These are phyloP conservation scores for Plectosphaerella sp. DNA, from an alignment of 2,329 filamentous ascomycete species.

Conservation along the genomic window DNA sequence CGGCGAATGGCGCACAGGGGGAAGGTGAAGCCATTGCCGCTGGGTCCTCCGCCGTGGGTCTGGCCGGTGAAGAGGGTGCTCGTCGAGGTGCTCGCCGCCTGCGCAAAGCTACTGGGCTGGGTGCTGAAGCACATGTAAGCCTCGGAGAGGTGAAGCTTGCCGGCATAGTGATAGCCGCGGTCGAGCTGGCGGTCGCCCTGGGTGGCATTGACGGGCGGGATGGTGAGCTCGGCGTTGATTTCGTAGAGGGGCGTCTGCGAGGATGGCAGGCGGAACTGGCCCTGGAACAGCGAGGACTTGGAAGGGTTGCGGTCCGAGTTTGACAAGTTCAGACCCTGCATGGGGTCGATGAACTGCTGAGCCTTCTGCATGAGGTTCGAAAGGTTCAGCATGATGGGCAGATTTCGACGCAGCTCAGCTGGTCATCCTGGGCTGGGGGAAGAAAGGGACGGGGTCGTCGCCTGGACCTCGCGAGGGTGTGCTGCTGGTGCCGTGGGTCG, in stretches of 20 bases:
- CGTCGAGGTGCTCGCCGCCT: constrained; percentile 71
- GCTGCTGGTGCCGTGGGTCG: not conserved
- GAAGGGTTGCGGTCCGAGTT: constrained; percentile 77
- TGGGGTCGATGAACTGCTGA: constrained; percentile 89
- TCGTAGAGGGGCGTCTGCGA: constrained; percentile 92
- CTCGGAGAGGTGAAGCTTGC: constrained; percentile 91
- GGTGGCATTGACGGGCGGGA: constrained; percentile 67
- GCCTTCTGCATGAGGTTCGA: constrained; percentile 90
- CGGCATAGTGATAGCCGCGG: constrained; percentile 81
- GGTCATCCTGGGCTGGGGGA: constrained; percentile 30
- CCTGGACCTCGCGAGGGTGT: not conserved
- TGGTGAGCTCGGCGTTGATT: constrained; percentile 92
- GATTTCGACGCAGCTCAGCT: constrained; percentile 13
- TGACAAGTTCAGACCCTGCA: constrained; percentile 68
- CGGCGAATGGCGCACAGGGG: constrained; percentile 87
- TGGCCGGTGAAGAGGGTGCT: constrained; percentile 87
- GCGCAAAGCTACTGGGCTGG: constrained; percentile 80
- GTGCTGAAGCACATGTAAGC: constrained; percentile 96
- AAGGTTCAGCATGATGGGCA: constrained; percentile 53
- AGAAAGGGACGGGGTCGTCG: constrained; percentile 6
- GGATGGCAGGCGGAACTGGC: constrained; percentile 91
- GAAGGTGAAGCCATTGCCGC: constrained; percentile 92
- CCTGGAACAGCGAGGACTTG: constrained; percentile 89
- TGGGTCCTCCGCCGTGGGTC: constrained; percentile 87
- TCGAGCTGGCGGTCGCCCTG: constrained; percentile 68